phyloP scores from a whole-genome alignment of 495 filamentous ascomycete species.

The Gamarada debralockiae region DNA sequence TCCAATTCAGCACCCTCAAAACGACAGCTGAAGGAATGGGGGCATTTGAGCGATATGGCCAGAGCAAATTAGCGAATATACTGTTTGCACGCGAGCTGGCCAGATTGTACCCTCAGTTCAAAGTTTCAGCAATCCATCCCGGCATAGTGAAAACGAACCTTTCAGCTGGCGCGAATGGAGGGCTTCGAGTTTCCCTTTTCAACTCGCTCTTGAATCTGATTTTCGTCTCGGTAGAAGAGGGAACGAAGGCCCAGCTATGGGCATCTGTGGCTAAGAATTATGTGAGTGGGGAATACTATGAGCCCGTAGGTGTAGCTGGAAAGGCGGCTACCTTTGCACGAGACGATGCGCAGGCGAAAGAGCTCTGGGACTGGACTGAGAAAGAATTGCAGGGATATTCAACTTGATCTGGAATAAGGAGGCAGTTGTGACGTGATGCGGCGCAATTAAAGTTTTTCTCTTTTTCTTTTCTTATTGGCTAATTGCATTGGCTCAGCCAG shows the following conservation, averaged over 20 bases:
- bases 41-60: slow-evolving; percentile 53
- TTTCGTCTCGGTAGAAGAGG: slow-evolving; percentile 34
- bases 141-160: slow-evolving; percentile 44
- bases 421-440: too few species aligned
- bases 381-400: too few species aligned
- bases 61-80: slow-evolving; percentile 70
- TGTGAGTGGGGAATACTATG: slow-evolving; percentile 44
- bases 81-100: slow-evolving; percentile 59
- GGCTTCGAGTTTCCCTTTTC: too few species aligned
- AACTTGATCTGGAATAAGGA: too few species aligned
- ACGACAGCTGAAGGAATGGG: slow-evolving; percentile 28
- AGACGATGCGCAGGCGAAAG: slow-evolving; percentile 43
- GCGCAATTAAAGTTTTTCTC: too few species aligned
- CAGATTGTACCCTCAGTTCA: slow-evolving; percentile 50
- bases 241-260: too few species aligned
- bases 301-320: slow-evolving; percentile 38
- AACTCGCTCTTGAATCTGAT: too few species aligned
- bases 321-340: slow-evolving; percentile 31
- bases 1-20: slow-evolving; percentile 35
- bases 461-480: too few species aligned
- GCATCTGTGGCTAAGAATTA: too few species aligned
- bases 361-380: slow-evolving; percentile 64
- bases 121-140: slow-evolving; percentile 58
- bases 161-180: background rate
- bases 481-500: too few species aligned